Evolutionary conservation across 2,329 filamentous ascomycete genomes (phyloP).

Genomic region (Dactylellina sp.): DNA sequence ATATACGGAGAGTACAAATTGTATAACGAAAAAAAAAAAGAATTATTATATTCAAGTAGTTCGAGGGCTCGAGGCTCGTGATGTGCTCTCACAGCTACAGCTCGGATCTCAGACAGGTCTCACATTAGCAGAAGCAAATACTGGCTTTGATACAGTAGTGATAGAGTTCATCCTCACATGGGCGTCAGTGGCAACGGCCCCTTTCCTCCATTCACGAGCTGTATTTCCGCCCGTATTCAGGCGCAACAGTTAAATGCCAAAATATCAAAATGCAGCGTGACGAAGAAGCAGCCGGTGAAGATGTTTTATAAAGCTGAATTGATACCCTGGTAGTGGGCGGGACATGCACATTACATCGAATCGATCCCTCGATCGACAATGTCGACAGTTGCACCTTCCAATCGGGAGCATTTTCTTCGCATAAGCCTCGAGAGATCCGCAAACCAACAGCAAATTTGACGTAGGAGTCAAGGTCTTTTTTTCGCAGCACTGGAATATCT

Average conservation of each 20-base stretch:
- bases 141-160: not conserved
- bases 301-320: slow-evolving; percentile 20
- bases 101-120: slow-evolving; percentile 39
- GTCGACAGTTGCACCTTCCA: too few species aligned
- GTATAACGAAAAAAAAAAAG: not conserved
- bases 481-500: not conserved
- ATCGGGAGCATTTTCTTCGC: not conserved
- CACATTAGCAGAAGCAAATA: slow-evolving; percentile 30
- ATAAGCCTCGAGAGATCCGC: slow-evolving; percentile 16
- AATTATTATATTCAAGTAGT: not conserved
- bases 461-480: slow-evolving; percentile 26
- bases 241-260: slow-evolving; percentile 33
- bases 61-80: slow-evolving; percentile 10
- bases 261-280: slow-evolving; percentile 9
- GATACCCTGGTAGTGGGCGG: not conserved
- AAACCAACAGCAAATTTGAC: slow-evolving; percentile 33
- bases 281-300: not conserved
- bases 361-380: too few species aligned
- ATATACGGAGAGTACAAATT: not conserved
- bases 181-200: slow-evolving; percentile 7
- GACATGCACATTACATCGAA: not conserved
- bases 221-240: slow-evolving; percentile 13
- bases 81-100: slow-evolving; percentile 12
- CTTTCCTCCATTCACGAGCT: slow-evolving; percentile 7
- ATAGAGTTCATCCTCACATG: not conserved